These are phyloP conservation scores for Naganishia friedmannii DNA, from an alignment of 768 basidiomycete species.

Conservation along the genomic window DNA sequence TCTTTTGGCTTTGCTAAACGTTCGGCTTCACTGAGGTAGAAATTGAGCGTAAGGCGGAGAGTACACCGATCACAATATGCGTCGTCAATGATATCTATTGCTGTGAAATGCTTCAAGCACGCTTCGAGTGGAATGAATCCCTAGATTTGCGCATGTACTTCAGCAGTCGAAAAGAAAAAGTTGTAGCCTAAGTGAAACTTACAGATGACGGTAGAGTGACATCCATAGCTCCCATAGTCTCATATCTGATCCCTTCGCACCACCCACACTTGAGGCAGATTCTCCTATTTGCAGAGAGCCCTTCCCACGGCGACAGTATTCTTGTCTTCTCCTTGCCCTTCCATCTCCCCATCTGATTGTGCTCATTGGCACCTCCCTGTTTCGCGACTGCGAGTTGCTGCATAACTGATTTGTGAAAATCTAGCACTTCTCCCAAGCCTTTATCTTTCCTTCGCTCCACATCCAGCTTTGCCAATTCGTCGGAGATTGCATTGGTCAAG, in stretches of 20 bases:
- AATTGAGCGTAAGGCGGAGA: constrained; percentile 68
- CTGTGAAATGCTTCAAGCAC: constrained; percentile 82
- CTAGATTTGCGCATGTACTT: constrained; percentile 31
- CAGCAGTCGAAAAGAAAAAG: neutral
- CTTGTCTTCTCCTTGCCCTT: constrained; percentile 27
- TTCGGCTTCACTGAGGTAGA: constrained; percentile 63
- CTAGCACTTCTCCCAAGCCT: constrained; percentile 60
- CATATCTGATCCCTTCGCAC: constrained; percentile 70
- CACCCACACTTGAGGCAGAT: constrained; percentile 88
- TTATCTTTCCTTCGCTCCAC: constrained; percentile 68
- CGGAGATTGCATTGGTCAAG: constrained; percentile 81
- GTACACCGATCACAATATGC: constrained; percentile 92
- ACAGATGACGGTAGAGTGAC: constrained; percentile 43
- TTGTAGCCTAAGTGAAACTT: constrained; percentile 23
- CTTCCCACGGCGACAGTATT: constrained; percentile 58
- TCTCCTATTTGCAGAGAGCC: constrained; percentile 81
- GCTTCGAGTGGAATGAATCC: constrained; percentile 63
- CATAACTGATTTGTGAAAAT: neutral
- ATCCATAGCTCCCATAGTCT: constrained; percentile 64
- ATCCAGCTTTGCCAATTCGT: constrained; percentile 71
- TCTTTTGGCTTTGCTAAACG: constrained; percentile 51
- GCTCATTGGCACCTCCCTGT: neutral
- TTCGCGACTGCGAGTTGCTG: neutral
- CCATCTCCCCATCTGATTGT: neutral
- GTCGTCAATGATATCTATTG: constrained; percentile 80